These are phyloP conservation scores for Polyporus tsugae DNA, from an alignment of 1,284 basidiomycete species.

Conservation along the genomic window DNA sequence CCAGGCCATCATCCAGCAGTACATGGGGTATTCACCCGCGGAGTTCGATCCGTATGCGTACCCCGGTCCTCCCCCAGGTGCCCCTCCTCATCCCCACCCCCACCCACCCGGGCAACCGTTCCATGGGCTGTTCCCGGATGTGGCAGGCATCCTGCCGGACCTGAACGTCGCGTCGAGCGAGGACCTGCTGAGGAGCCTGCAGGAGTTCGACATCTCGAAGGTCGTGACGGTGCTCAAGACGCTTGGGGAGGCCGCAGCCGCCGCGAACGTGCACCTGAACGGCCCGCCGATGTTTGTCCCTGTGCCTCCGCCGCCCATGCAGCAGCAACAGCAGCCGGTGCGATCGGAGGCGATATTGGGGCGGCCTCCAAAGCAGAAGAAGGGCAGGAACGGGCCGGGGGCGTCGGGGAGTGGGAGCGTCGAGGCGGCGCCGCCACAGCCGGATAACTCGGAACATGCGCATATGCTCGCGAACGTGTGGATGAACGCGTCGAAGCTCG, in stretches of 20 bases:
- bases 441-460: conserved; percentile 53
- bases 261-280: conserved; percentile 49
- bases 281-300: conserved; percentile 43
- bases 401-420: conserved; percentile 24
- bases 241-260: conserved; percentile 62
- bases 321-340: conserved; percentile 49
- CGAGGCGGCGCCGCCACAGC: conserved; percentile 26
- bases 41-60: conserved; percentile 35
- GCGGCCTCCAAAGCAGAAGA: conserved; percentile 46
- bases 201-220: conserved; percentile 75
- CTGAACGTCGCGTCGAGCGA: conserved; percentile 70
- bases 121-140: conserved; percentile 37
- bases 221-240: conserved; percentile 70
- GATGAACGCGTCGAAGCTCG: conserved; percentile 72
- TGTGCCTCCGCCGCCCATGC: conserved; percentile 35
- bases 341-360: conserved; percentile 49
- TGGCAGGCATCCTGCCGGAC: conserved; percentile 48
- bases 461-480: conserved; percentile 73
- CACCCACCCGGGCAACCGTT: conserved; percentile 36
- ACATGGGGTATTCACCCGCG: conserved; percentile 32
- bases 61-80: conserved; percentile 20
- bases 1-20: conserved; percentile 34
- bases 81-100: conserved; percentile 4
- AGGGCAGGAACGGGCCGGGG: conserved; percentile 28
- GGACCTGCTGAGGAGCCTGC: conserved; percentile 73